Evolutionary conservation across 2,329 filamentous ascomycete species (phyloP).

Genomic region (Cryoendolithus antarcticus): DNA sequence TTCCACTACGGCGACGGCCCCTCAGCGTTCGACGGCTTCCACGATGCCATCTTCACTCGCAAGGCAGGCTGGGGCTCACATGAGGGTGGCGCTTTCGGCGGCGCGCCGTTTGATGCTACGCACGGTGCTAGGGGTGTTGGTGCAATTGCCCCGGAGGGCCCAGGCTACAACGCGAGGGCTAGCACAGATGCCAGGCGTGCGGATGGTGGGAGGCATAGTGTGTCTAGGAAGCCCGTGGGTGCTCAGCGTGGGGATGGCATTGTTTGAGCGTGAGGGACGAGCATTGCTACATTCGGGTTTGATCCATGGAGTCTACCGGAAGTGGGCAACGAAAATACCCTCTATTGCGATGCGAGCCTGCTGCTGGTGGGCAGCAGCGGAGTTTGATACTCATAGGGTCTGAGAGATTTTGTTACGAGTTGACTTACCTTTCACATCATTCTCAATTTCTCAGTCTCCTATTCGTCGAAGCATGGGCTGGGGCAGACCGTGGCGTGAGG

Average conservation of each 20-base stretch:
- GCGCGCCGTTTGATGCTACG: slow-evolving; percentile 31
- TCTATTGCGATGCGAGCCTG: no score
- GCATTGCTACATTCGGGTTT: no score
- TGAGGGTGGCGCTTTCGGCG: slow-evolving; percentile 27
- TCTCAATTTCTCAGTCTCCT: no score
- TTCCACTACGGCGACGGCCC: slow-evolving; percentile 37
- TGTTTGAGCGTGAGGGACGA: no score
- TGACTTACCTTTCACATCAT: no score
- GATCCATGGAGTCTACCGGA: no score
- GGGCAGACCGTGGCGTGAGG: no score
- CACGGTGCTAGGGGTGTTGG: slow-evolving; percentile 2
- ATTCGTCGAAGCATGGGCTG: no score
- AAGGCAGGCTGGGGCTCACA: slow-evolving; percentile 47
- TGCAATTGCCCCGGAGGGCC: background rate
- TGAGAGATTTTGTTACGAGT: no score
- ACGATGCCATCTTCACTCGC: slow-evolving; percentile 45
- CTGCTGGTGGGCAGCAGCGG: no score
- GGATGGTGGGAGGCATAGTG: background rate
- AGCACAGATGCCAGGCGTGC: background rate
- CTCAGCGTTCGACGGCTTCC: slow-evolving; percentile 32
- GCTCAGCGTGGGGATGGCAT: background rate
- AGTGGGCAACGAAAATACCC: no score
- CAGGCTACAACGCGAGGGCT: background rate
- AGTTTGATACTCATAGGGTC: no score
- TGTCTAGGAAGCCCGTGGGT: slow-evolving; percentile 3